Conservation (phyloP, 495 filamentous ascomycete genomes). For the Neurospora tetrasperma region DNA sequence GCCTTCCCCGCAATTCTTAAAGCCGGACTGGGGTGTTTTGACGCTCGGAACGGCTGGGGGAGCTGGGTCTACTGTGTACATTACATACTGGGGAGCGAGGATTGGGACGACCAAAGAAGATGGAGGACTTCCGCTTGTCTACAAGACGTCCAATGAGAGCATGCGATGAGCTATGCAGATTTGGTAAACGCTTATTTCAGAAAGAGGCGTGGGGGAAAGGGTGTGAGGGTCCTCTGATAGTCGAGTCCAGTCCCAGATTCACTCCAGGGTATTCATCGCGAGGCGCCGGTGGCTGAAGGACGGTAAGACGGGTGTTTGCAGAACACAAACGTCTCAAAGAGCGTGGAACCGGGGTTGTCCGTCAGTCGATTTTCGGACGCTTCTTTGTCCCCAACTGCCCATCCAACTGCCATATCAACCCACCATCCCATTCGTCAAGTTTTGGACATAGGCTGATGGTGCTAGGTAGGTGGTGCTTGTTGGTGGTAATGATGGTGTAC, state of each 20-base stretch:
- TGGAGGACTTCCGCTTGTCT: neutral
- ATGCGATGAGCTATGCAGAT: slow-evolving; percentile 20
- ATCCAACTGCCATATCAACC: neutral
- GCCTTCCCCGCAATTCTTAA: slow-evolving; percentile 17
- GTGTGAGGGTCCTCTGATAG: neutral
- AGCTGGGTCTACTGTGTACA: neutral
- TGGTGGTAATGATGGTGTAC: neutral
- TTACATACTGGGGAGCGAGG: too few relatives aligned
- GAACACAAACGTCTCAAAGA: neutral
- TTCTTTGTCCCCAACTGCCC: neutral
- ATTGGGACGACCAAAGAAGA: neutral
- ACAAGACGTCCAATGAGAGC: slow-evolving; percentile 12
- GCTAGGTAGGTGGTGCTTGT: neutral
- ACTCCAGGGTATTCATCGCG: neutral
- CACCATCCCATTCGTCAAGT: neutral
- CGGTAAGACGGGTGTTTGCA: neutral
- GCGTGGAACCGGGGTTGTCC: neutral
- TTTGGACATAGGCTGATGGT: neutral
- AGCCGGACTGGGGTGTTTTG: slow-evolving; percentile 5
- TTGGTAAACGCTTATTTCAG: slow-evolving; percentile 15
- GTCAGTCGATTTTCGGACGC: neutral
- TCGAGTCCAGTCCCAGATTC: neutral
- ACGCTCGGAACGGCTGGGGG: neutral
- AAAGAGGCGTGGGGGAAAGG: slow-evolving; percentile 12
- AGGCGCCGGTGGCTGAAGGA: neutral